Conservation (phyloP, 2,329 filamentous ascomycete genomes). For the Aureobasidium pullulans region DNA sequence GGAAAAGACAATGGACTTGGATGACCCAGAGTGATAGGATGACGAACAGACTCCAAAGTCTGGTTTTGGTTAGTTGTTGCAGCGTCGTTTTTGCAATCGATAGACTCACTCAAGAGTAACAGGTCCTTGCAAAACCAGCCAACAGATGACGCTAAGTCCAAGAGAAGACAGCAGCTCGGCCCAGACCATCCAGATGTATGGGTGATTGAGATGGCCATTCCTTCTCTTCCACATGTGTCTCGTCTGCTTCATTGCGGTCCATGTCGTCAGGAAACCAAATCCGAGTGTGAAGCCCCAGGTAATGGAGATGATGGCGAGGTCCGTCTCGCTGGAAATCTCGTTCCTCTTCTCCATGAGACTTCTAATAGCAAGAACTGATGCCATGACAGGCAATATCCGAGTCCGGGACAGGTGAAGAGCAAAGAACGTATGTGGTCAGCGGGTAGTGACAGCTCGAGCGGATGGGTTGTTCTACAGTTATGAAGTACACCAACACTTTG, state of each 20-base stretch:
- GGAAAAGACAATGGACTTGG: constrained; percentile 20
- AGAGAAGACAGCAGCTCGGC: constrained; percentile 37
- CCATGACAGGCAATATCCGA: not conserved
- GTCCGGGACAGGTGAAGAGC: not conserved
- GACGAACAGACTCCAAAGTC: not conserved
- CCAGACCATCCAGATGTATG: constrained; percentile 41
- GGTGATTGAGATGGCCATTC: constrained; percentile 24
- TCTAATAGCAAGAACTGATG: not conserved
- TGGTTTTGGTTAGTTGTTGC: not conserved
- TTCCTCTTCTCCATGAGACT: not conserved
- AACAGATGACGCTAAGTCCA: constrained; percentile 36
- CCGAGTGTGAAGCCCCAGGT: constrained; percentile 22
- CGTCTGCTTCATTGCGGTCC: constrained; percentile 33
- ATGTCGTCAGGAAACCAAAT: constrained; percentile 36
- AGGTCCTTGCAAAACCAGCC: constrained; percentile 23
- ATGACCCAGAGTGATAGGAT: constrained; percentile 14
- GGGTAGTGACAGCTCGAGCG: not conserved
- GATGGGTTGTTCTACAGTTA: not conserved
- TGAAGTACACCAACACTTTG: not conserved
- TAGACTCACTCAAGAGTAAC: not conserved
- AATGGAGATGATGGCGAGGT: not conserved
- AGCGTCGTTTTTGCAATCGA: not conserved
- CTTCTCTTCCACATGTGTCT: constrained; percentile 23
- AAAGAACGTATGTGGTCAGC: not conserved
- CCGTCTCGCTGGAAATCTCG: not conserved